phyloP scores from a whole-genome alignment of 768 basidiomycete genomes.

The Pulveroboletus ravenelii region DNA sequence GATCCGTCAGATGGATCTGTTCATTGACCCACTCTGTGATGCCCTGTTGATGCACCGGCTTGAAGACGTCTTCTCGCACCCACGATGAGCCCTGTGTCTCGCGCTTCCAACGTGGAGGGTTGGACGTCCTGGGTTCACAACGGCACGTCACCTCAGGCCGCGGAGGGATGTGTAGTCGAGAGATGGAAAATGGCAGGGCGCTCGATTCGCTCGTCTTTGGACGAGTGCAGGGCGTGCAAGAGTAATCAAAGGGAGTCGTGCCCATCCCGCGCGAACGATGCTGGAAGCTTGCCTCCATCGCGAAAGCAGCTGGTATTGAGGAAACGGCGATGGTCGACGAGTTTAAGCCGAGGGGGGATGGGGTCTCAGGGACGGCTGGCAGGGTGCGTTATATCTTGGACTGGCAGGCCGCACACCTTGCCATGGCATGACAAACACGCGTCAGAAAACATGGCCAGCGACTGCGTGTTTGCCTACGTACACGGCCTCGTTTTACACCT shows the following conservation, averaged over 20 bases:
- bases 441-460: slow-evolving; percentile 16
- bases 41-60: slow-evolving; percentile 42
- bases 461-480: slow-evolving; percentile 24
- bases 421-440: slow-evolving; percentile 31
- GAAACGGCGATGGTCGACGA: slow-evolving; percentile 7
- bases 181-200: slow-evolving; percentile 8
- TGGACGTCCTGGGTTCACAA: slow-evolving; percentile 11
- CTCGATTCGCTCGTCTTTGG: slow-evolving; percentile 21
- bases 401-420: slow-evolving; percentile 24
- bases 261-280: slow-evolving; percentile 24
- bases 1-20: slow-evolving; percentile 39
- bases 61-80: slow-evolving; percentile 47
- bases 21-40: slow-evolving; percentile 64
- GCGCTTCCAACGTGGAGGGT: slow-evolving; percentile 25
- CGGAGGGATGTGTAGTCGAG: slow-evolving; percentile 21
- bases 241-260: slow-evolving; percentile 17
- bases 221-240: slow-evolving; percentile 12
- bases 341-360: slow-evolving; percentile 12
- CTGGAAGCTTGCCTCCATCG: slow-evolving; percentile 29
- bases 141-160: slow-evolving; percentile 15
- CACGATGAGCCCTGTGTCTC: slow-evolving; percentile 32
- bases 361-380: slow-evolving; percentile 14
- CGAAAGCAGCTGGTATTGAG: slow-evolving; percentile 2
- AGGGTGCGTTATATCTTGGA: slow-evolving; percentile 30
- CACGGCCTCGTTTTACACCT: slow-evolving; percentile 25